Percentiles rank a stretch among this genome's conserved stretches.
Conservation (phyloP, 495 filamentous ascomycete genomes). For the Evansstolkia leycettana region DNA sequence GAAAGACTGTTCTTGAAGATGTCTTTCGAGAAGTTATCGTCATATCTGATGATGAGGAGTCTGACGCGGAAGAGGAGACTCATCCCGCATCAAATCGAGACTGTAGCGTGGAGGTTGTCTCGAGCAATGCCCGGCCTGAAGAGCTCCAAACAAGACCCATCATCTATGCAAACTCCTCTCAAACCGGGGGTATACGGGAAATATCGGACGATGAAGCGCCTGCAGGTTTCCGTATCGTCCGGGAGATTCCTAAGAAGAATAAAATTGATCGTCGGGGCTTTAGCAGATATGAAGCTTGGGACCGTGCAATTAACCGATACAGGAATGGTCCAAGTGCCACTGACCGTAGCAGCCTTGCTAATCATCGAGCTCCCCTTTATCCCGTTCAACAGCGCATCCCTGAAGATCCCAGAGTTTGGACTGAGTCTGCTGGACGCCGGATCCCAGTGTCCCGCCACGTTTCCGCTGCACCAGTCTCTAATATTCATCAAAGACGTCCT, state of each 20-base stretch:
- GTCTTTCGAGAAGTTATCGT: slow-evolving; percentile 72
- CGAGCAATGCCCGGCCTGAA: slow-evolving; percentile 20
- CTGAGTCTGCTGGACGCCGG: slow-evolving; percentile 7
- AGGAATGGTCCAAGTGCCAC: slow-evolving; percentile 15
- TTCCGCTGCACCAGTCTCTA: slow-evolving; percentile 8
- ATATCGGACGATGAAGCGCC: slow-evolving; percentile 24
- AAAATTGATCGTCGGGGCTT: slow-evolving; percentile 34
- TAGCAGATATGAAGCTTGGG: slow-evolving; percentile 37
- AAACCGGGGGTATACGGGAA: slow-evolving; percentile 13
- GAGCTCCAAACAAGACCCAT: slow-evolving; percentile 22
- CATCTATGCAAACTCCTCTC: slow-evolving; percentile 8
- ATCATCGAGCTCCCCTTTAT: slow-evolving; percentile 12
- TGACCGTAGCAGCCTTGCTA: slow-evolving; percentile 5
- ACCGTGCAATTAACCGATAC: slow-evolving; percentile 29
- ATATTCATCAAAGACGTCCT: slow-evolving; percentile 7
- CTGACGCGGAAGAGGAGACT: slow-evolving; percentile 37
- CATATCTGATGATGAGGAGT: slow-evolving; percentile 69
- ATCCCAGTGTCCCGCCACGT: slow-evolving; percentile 3
- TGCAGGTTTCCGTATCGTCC: slow-evolving; percentile 24
- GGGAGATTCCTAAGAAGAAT: slow-evolving; percentile 13
- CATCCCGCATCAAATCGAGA: slow-evolving; percentile 11
- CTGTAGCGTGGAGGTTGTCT: slow-evolving; percentile 27
- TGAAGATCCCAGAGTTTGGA: slow-evolving; percentile 6
- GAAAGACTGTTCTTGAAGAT: slow-evolving; percentile 62
- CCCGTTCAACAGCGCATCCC: slow-evolving; percentile 10